phyloP scores from a whole-genome alignment of 179 eudicot species.

The Heliamphora pulchella region DNA sequence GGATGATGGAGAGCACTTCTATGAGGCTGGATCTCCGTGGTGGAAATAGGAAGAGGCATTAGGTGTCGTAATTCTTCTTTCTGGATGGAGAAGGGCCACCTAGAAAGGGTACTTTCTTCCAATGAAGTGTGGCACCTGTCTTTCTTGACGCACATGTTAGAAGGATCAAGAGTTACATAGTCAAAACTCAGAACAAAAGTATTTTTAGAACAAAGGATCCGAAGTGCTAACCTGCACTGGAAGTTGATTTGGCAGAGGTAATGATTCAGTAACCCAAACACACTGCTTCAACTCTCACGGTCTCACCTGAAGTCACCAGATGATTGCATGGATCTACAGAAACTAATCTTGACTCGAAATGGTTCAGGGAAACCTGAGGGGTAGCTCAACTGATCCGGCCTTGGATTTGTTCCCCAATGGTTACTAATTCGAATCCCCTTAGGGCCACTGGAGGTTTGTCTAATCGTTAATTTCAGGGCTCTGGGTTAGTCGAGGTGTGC shows the following conservation, averaged over 20 bases:
- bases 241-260: background rate
- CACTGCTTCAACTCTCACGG: background rate
- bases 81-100: constrained; percentile 6
- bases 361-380: background rate
- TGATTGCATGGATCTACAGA: background rate
- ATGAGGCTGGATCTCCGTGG: constrained; percentile 88
- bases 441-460: no score
- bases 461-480: no score
- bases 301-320: background rate
- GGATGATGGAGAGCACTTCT: constrained; percentile 67
- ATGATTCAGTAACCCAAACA: background rate
- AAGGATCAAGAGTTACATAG: background rate
- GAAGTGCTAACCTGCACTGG: background rate
- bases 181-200: background rate
- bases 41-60: constrained; percentile 48
- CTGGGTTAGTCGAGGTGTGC: no score
- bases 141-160: background rate
- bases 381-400: no score
- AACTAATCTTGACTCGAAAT: background rate
- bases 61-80: background rate
- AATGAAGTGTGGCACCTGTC: background rate
- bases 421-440: no score
- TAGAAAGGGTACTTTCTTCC: background rate
- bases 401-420: no score
- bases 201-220: background rate